Percentiles rank a stretch among this genome's conserved stretches.
Evolutionary conservation across 371 early-diverging fungal genomes (phyloP).

Genomic region (Mucor piriformis): DNA sequence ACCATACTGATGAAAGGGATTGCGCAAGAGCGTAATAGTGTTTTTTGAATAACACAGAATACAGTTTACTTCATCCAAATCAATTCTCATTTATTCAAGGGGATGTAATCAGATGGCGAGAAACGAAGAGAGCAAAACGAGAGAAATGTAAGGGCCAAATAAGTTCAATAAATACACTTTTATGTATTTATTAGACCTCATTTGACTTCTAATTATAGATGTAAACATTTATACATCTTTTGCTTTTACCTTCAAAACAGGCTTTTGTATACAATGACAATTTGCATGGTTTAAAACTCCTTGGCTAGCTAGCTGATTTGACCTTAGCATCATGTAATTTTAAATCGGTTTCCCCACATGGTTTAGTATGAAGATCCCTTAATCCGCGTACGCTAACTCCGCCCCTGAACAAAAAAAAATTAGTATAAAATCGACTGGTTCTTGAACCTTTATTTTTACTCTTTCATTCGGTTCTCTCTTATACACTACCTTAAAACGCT

Average conservation of each 20-base stretch:
- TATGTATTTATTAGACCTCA: conserved; percentile 2
- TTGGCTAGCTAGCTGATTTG: background rate
- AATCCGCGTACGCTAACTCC: background rate
- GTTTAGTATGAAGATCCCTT: background rate
- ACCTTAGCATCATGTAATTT: no score
- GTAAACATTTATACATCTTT: background rate
- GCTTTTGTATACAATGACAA: background rate
- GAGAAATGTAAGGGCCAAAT: conserved; percentile 4
- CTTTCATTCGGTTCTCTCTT: background rate
- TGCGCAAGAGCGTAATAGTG: no score
- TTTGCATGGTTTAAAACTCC: background rate
- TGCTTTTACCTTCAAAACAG: background rate
- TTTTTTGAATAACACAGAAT: no score
- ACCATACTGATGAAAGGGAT: no score
- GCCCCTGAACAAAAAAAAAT: conserved; percentile 1
- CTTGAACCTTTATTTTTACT: background rate
- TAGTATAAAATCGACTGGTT: background rate
- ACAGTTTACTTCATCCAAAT: no score
- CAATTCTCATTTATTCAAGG: no score
- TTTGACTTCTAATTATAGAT: conserved; percentile 3
- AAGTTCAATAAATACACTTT: conserved; percentile 4
- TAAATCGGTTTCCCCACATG: no score
- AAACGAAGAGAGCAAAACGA: background rate
- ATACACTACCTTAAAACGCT: background rate
- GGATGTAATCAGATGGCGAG: conserved; percentile 1